Percentiles rank a stretch among this genome's conserved stretches.
Evolutionary conservation across 1,139 yeast species (phyloP).

Genomic region (Insectozyma bohioensis): DNA sequence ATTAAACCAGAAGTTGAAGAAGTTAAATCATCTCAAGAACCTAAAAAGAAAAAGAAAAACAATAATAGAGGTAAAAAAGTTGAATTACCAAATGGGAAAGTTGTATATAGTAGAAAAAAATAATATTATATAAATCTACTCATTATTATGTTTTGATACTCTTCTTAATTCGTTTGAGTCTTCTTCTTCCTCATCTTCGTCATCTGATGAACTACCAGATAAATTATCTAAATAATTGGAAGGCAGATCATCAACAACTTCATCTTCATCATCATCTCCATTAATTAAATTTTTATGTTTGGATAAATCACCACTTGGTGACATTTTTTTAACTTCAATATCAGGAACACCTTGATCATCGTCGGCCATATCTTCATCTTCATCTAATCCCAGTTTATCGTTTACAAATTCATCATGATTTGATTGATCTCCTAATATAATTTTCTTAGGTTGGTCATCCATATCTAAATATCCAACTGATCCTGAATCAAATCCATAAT

Average conservation of each 20-base stretch:
- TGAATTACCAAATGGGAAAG: slow-evolving; percentile 61
- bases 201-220: slow-evolving; percentile 38
- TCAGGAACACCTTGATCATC: slow-evolving; percentile 13
- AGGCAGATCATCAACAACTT: slow-evolving; percentile 20
- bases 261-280: slow-evolving; percentile 27
- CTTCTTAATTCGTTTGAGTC: slow-evolving; percentile 32
- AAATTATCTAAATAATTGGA: slow-evolving; percentile 33
- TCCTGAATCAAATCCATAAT: slow-evolving; percentile 33
- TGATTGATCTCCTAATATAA: slow-evolving; percentile 35
- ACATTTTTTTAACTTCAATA: slow-evolving; percentile 16
- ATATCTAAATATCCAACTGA: slow-evolving; percentile 38
- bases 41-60: slow-evolving; percentile 30
- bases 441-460: slow-evolving; percentile 28
- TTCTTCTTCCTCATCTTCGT: slow-evolving; percentile 22
- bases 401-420: slow-evolving; percentile 36
- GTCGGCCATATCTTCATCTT: slow-evolving; percentile 18
- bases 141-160: slow-evolving; percentile 42
- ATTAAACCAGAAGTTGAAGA: slow-evolving; percentile 16
- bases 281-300: slow-evolving; percentile 13
- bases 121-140: slow-evolving; percentile 19
- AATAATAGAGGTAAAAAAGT: slow-evolving; percentile 43
- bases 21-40: slow-evolving; percentile 13
- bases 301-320: slow-evolving; percentile 20
- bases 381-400: slow-evolving; percentile 23
- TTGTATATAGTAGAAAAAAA: slow-evolving; percentile 45